Evolutionary conservation across 352 stramenopile genomes (phyloP).

Genomic region (Pythium sukuiense): DNA sequence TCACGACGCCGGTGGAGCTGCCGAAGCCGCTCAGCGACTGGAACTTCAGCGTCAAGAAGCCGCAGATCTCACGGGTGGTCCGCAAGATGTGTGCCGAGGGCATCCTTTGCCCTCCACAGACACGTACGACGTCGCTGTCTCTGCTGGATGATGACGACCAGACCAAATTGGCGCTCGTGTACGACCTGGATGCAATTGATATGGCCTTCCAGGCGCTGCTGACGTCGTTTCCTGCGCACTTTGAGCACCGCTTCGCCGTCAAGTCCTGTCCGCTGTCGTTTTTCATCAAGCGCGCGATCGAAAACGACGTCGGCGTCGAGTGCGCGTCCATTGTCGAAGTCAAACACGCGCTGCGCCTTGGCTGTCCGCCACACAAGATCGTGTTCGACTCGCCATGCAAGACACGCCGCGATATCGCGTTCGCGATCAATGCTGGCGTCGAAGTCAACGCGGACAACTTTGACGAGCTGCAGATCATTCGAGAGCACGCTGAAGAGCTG

Average conservation of each 20-base stretch:
- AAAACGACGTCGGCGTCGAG: conserved; percentile 76
- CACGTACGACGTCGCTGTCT: conserved; percentile 11
- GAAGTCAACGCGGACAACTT: conserved; percentile 92
- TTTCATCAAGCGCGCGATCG: conserved; percentile 76
- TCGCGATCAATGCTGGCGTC: conserved; percentile 81
- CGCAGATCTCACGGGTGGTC: conserved; percentile 59
- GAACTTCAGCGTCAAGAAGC: conserved; percentile 76
- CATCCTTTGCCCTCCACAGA: conserved; percentile 29
- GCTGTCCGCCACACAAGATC: conserved; percentile 71
- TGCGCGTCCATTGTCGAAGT: conserved; percentile 86
- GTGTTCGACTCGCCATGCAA: conserved; percentile 94
- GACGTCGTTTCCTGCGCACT: conserved; percentile 82
- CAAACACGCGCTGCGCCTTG: conserved; percentile 71
- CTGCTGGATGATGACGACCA: conserved; percentile 35
- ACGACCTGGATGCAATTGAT: conserved; percentile 86
- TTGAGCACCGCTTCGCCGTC: conserved; percentile 88
- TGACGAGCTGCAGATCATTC: conserved; percentile 86
- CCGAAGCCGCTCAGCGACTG: conserved; percentile 64
- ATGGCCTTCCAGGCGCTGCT: conserved; percentile 78
- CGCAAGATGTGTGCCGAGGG: conserved; percentile 52
- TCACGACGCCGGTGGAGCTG: conserved; percentile 36
- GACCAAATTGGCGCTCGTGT: conserved; percentile 72
- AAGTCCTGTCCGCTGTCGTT: conserved; percentile 90
- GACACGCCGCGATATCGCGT: conserved; percentile 84
- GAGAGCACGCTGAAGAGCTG: conserved; percentile 81